These are phyloP conservation scores for Kwoniella dejecticola DNA, from an alignment of 768 basidiomycete genomes.

Conservation along the genomic window DNA sequence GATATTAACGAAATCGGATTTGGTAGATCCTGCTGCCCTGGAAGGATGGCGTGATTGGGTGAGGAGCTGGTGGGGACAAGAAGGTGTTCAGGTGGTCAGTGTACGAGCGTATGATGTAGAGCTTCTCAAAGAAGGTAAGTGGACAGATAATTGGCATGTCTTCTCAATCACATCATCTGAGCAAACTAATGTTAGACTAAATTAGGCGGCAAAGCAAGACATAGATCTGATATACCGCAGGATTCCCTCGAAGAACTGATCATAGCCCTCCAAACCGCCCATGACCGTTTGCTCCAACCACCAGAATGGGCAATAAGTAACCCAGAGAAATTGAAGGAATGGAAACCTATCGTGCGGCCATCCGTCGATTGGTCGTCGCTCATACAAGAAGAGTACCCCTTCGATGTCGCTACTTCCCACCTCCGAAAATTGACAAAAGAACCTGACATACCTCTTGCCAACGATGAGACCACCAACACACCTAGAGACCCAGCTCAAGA, in stretches of 20 bases:
- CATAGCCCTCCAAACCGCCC: slow-evolving; percentile 66
- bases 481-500: slow-evolving; percentile 47
- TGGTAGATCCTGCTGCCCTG: slow-evolving; percentile 66
- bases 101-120: slow-evolving; percentile 69
- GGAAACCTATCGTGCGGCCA: slow-evolving; percentile 68
- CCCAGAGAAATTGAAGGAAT: slow-evolving; percentile 62
- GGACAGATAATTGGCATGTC: slow-evolving; percentile 19
- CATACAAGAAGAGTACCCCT: slow-evolving; percentile 9
- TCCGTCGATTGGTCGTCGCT: slow-evolving; percentile 76
- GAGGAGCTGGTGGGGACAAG: slow-evolving; percentile 59
- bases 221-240: slow-evolving; percentile 69
- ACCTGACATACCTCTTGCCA: no score
- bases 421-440: no score
- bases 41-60: slow-evolving; percentile 51
- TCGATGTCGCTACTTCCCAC: slow-evolving; percentile 1
- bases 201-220: slow-evolving; percentile 33
- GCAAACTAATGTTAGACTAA: no score
- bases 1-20: slow-evolving; percentile 78
- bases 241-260: slow-evolving; percentile 69
- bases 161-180: no score
- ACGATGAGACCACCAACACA: no score
- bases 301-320: slow-evolving; percentile 63
- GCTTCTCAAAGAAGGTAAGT: slow-evolving; percentile 54
- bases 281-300: slow-evolving; percentile 68
- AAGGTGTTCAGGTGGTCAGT: slow-evolving; percentile 64